A percentile compares a stretch with the other conserved stretches of the same genome.
Conservation (phyloP, 164 flowering plant genomes). For the Magnolia officinalis region DNA sequence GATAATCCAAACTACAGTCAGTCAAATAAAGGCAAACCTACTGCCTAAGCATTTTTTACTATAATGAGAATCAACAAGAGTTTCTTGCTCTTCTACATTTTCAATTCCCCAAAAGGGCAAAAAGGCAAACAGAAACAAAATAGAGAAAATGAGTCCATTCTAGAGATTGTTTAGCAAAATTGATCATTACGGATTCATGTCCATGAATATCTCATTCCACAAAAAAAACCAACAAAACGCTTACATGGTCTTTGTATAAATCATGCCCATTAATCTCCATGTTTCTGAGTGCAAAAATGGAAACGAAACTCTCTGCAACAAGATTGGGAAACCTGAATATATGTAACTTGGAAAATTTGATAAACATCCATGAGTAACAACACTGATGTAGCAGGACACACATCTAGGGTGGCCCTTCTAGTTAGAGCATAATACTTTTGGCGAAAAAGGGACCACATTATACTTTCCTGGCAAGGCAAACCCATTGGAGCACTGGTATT, state of each 20-base stretch:
- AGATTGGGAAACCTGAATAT: not conserved
- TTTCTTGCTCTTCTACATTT: too few relatives aligned
- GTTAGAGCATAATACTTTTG: not conserved
- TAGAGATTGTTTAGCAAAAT: too few relatives aligned
- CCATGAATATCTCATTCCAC: not conserved
- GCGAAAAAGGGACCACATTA: not conserved
- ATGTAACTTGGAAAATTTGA: not conserved
- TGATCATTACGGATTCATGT: not conserved
- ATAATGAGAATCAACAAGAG: too few relatives aligned
- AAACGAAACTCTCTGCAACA: not conserved
- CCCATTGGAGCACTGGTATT: not conserved
- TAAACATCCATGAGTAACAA: not conserved
- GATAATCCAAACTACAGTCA: too few relatives aligned
- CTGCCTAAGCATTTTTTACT: too few relatives aligned
- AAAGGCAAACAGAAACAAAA: too few relatives aligned
- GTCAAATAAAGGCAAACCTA: too few relatives aligned
- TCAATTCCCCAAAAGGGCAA: too few relatives aligned
- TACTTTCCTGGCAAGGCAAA: not conserved
- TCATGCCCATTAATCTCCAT: not conserved
- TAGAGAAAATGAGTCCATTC: too few relatives aligned
- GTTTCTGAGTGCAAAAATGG: not conserved
- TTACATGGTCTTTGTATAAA: not conserved
- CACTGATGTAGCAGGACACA: not conserved
- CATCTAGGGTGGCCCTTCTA: not conserved
- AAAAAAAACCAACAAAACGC: not conserved